These are phyloP conservation scores for Orbilia blumenaviensis DNA, from an alignment of 2,329 filamentous ascomycete species.

Conservation along the genomic window DNA sequence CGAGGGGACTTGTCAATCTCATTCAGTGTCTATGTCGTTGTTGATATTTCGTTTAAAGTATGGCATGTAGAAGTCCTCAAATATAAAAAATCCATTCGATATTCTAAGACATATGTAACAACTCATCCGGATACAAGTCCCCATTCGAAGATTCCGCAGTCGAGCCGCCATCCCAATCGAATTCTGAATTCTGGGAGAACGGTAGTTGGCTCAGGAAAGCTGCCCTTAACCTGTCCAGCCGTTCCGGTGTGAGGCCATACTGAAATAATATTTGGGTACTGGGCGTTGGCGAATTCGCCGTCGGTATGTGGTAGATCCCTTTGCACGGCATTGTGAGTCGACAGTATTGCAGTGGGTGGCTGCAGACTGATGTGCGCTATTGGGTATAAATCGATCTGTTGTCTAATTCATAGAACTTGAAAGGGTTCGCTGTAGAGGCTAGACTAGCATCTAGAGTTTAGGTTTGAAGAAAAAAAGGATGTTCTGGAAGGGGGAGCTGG, in stretches of 20 bases:
- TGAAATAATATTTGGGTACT: conserved; percentile 26
- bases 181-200: not conserved
- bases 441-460: too few species aligned
- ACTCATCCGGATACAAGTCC: not conserved
- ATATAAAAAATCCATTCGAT: too few species aligned
- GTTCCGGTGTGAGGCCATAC: conserved; percentile 18
- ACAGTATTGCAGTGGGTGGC: too few species aligned
- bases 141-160: not conserved
- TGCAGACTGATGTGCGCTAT: too few species aligned
- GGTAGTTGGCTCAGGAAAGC: conserved; percentile 14
- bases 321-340: conserved; percentile 38
- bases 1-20: too few species aligned
- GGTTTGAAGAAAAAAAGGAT: not conserved
- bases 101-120: not conserved
- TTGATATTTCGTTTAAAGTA: too few species aligned
- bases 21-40: too few species aligned
- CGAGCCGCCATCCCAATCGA: not conserved
- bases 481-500: not conserved
- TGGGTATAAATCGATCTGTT: too few species aligned
- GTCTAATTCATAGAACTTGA: too few species aligned
- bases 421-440: too few species aligned
- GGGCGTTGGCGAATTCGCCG: conserved; percentile 7
- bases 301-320: conserved; percentile 27
- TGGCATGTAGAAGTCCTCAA: too few species aligned
- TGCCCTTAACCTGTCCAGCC: conserved; percentile 9